phyloP scores from a whole-genome alignment of 2,329 filamentous ascomycete species.

The Aurifilum marmelostoma region DNA sequence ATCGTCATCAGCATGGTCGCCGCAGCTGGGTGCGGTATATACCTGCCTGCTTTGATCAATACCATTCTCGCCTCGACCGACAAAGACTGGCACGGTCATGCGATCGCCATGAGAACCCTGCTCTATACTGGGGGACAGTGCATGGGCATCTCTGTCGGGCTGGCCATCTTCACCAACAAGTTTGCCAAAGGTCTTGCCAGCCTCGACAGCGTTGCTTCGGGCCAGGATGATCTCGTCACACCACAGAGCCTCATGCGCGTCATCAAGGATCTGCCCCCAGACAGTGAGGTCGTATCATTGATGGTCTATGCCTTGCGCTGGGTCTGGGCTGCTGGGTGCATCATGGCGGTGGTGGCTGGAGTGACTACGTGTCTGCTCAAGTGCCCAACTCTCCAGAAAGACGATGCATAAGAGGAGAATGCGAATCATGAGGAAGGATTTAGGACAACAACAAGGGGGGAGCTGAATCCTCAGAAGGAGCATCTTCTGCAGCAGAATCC shows the following conservation, averaged over 20 bases:
- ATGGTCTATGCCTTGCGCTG: slow-evolving; percentile 17
- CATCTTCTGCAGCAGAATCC: too few species aligned
- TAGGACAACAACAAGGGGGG: background rate
- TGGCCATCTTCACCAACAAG: slow-evolving; percentile 26
- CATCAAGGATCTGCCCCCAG: slow-evolving; percentile 15
- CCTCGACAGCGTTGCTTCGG: background rate
- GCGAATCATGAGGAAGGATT: slow-evolving; percentile 3
- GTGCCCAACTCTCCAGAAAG: slow-evolving; percentile 16
- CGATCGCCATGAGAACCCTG: slow-evolving; percentile 24
- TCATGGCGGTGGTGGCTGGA: slow-evolving; percentile 16
- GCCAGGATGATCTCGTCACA: background rate
- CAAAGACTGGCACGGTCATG: slow-evolving; percentile 22
- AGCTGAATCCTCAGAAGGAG: background rate
- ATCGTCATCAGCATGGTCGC: slow-evolving; percentile 16
- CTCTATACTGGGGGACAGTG: slow-evolving; percentile 26
- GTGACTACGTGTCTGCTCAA: background rate
- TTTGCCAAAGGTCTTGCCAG: slow-evolving; percentile 4
- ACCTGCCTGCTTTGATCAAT: slow-evolving; percentile 25
- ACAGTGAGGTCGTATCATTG: slow-evolving; percentile 10
- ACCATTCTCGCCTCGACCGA: slow-evolving; percentile 26
- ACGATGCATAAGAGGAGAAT: background rate
- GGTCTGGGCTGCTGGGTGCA: slow-evolving; percentile 21
- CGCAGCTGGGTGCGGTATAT: slow-evolving; percentile 22
- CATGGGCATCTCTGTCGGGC: slow-evolving; percentile 23
- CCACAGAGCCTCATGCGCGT: slow-evolving; percentile 20